A percentile compares a stretch with the other conserved stretches of the same genome.
These are phyloP conservation scores for Aspergillus sp. DNA, from an alignment of 2,329 filamentous ascomycete species.

Conservation along the genomic window DNA sequence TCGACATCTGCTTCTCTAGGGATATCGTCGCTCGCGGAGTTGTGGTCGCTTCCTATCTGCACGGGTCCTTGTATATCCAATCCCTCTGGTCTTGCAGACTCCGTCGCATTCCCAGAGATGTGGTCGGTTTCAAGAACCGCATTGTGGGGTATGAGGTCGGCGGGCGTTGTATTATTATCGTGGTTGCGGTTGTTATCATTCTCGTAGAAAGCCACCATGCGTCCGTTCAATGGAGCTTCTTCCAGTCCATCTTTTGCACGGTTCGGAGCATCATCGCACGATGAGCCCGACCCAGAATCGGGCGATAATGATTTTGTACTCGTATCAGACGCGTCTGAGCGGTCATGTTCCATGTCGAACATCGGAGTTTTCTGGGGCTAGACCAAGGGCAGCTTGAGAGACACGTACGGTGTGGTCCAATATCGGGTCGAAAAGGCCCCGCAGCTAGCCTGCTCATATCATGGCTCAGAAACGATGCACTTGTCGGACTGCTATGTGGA, in stretches of 20 bases:
- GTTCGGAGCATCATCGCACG: conserved; percentile 14
- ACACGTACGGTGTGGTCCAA: conserved; percentile 11
- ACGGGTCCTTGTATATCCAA: not conserved
- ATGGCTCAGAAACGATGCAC: conserved; percentile 8
- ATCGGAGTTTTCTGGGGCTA: conserved; percentile 11
- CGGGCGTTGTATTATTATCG: not conserved
- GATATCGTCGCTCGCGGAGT: not conserved
- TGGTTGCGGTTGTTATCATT: conserved; percentile 4
- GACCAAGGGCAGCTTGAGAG: conserved; percentile 9
- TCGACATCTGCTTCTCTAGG: not conserved
- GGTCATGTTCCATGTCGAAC: conserved; percentile 36
- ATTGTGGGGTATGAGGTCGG: not conserved
- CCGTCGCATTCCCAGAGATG: no score
- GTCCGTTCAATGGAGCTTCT: conserved; percentile 10
- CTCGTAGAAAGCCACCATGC: conserved; percentile 14
- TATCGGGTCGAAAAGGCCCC: conserved; percentile 7
- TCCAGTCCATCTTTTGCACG: conserved; percentile 11
- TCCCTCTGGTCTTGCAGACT: not conserved
- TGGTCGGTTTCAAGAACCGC: not conserved
- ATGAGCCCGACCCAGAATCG: conserved; percentile 15
- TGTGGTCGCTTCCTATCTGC: not conserved
- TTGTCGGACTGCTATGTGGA: not conserved
- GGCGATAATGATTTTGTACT: conserved; percentile 23
- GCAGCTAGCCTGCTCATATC: conserved; percentile 12
- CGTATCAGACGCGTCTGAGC: conserved; percentile 24